These are phyloP conservation scores for Agrocybe chaxingu DNA, from an alignment of 768 basidiomycete genomes.

Conservation along the genomic window DNA sequence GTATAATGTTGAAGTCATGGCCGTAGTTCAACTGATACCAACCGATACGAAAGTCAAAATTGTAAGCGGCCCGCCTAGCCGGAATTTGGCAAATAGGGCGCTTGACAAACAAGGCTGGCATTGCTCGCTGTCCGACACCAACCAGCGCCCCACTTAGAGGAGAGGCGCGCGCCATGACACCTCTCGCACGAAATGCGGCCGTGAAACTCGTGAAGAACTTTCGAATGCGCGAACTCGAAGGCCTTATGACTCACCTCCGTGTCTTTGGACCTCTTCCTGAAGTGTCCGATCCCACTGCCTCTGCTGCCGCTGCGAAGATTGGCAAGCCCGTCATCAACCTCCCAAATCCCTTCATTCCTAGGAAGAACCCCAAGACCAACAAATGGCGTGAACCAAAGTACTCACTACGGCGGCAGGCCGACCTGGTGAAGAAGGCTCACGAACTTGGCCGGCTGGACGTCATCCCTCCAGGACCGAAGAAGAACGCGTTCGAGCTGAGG, in stretches of 20 bases:
- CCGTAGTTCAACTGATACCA: too few relatives aligned
- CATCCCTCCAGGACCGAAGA: slow-evolving; percentile 70
- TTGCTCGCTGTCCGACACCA: too few relatives aligned
- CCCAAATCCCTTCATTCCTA: slow-evolving; percentile 72
- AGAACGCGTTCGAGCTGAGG: slow-evolving; percentile 18
- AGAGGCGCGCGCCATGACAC: neutral
- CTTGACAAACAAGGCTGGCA: too few relatives aligned
- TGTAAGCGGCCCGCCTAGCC: too few relatives aligned
- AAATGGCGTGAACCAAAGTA: slow-evolving; percentile 70
- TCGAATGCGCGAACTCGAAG: slow-evolving; percentile 34
- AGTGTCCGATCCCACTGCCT: slow-evolving; percentile 9
- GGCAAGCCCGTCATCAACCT: slow-evolving; percentile 24
- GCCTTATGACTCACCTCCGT: slow-evolving; percentile 30
- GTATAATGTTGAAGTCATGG: too few relatives aligned
- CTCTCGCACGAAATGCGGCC: neutral
- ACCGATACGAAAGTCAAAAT: too few relatives aligned
- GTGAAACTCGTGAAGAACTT: slow-evolving; percentile 13
- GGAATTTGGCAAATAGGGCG: too few relatives aligned
- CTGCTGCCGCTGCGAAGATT: slow-evolving; percentile 3
- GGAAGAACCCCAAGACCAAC: slow-evolving; percentile 53
- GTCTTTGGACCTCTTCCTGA: slow-evolving; percentile 36
- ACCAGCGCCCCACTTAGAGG: too few relatives aligned
- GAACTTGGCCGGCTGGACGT: slow-evolving; percentile 48
- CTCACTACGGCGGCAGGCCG: slow-evolving; percentile 75
- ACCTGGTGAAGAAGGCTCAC: slow-evolving; percentile 71